Evolutionary conservation across 2,329 filamentous ascomycete species (phyloP).

Genomic region (Chaetoscypha palmicola): DNA sequence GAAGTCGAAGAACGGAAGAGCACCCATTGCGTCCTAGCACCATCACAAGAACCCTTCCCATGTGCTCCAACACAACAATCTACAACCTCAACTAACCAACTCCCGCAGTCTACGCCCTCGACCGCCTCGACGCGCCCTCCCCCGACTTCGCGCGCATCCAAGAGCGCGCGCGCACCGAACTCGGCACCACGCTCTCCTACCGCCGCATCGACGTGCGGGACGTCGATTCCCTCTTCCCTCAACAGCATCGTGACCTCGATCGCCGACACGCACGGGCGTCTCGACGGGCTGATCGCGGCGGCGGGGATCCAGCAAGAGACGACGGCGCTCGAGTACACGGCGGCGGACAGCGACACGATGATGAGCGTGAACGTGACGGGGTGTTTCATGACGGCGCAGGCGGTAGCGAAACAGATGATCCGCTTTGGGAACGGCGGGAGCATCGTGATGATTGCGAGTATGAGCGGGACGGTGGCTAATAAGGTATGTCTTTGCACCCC

Average conservation of each 20-base stretch:
- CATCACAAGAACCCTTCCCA: too few relatives aligned
- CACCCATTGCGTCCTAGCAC: too few relatives aligned
- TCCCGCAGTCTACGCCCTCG: conserved; percentile 24
- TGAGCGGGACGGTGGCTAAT: conserved; percentile 63
- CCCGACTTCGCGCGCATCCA: conserved; percentile 55
- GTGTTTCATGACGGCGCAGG: conserved; percentile 77
- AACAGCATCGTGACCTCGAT: conserved; percentile 63
- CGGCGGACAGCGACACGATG: conserved; percentile 69
- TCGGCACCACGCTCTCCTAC: conserved; percentile 60
- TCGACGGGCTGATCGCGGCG: conserved; percentile 71
- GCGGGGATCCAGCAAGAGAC: conserved; percentile 77
- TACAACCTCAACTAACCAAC: background rate
- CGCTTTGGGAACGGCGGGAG: conserved; percentile 51
- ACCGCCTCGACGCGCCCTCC: conserved; percentile 36
- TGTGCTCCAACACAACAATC: background rate
- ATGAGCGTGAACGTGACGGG: conserved; percentile 84
- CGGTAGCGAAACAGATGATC: conserved; percentile 72
- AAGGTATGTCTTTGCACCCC: conserved; percentile 41
- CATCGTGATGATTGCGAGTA: conserved; percentile 62
- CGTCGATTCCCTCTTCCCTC: conserved; percentile 50
- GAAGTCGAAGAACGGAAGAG: too few relatives aligned
- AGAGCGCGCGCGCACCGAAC: conserved; percentile 29
- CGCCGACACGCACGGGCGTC: conserved; percentile 58
- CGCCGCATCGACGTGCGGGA: conserved; percentile 75
- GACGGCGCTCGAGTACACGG: conserved; percentile 71